Percentiles rank a stretch among this genome's conserved stretches.
These are phyloP conservation scores for Chrysoporthe deuterocubensis DNA, from an alignment of 2,329 filamentous ascomycete genomes.

Conservation along the genomic window DNA sequence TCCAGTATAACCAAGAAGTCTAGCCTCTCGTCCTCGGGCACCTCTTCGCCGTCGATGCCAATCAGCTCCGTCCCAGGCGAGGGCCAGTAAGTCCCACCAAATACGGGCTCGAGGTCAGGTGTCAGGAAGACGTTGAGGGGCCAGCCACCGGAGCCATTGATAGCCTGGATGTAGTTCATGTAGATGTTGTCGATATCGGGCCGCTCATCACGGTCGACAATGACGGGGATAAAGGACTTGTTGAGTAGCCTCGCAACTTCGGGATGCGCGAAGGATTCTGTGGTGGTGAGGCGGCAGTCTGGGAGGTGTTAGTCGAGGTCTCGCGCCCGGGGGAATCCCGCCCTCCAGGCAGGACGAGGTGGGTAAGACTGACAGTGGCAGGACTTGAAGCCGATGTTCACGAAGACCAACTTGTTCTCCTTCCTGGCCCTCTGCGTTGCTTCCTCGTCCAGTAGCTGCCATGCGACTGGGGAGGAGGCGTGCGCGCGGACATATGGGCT, in stretches of 20 bases:
- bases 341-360: background rate
- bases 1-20: slow-evolving; percentile 82
- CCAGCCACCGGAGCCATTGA: slow-evolving; percentile 89
- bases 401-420: slow-evolving; percentile 86
- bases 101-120: slow-evolving; percentile 88
- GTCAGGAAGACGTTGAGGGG: slow-evolving; percentile 97
- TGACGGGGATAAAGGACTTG: slow-evolving; percentile 84
- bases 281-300: slow-evolving; percentile 90
- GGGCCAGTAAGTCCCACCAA: slow-evolving; percentile 96
- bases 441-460: slow-evolving; percentile 86
- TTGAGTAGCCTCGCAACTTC: slow-evolving; percentile 85
- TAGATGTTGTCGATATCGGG: slow-evolving; percentile 95
- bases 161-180: slow-evolving; percentile 97
- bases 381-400: slow-evolving; percentile 93
- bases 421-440: slow-evolving; percentile 76
- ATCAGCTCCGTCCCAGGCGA: slow-evolving; percentile 67
- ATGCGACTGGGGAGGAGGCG: slow-evolving; percentile 80
- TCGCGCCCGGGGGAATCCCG: background rate
- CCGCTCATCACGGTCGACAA: slow-evolving; percentile 91
- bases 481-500: slow-evolving; percentile 71
- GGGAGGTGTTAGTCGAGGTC: background rate
- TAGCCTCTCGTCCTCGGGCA: slow-evolving; percentile 60
- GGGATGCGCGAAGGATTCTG: slow-evolving; percentile 85
- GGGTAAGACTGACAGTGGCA: slow-evolving; percentile 77
- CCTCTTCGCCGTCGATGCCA: slow-evolving; percentile 46